These are phyloP conservation scores for Trypanosoma platydactyli DNA, from an alignment of 208 protist species.

Conservation along the genomic window DNA sequence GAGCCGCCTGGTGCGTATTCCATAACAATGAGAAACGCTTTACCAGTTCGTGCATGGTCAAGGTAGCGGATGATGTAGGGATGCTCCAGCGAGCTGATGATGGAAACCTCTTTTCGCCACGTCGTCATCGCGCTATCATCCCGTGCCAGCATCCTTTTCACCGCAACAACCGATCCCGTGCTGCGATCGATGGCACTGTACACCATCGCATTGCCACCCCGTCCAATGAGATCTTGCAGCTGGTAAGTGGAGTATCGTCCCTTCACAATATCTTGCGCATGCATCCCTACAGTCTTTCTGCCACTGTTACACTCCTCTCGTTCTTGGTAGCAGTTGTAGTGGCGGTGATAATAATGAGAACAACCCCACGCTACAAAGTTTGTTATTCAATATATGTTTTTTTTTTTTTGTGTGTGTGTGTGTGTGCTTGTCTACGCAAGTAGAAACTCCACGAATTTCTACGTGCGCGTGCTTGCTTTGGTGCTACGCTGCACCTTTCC, in stretches of 20 bases:
- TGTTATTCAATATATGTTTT: too few relatives aligned
- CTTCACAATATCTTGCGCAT: slow-evolving; percentile 39
- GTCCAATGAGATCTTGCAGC: slow-evolving; percentile 68
- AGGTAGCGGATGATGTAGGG: slow-evolving; percentile 76
- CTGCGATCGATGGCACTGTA: slow-evolving; percentile 59
- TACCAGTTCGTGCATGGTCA: slow-evolving; percentile 72
- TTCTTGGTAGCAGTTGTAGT: too few relatives aligned
- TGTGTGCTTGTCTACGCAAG: slow-evolving; percentile 24
- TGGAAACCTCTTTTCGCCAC: slow-evolving; percentile 74
- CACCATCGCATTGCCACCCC: slow-evolving; percentile 72
- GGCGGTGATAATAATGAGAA: too few relatives aligned
- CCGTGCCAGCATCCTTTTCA: slow-evolving; percentile 63
- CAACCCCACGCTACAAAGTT: too few relatives aligned
- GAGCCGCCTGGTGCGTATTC: slow-evolving; percentile 76
- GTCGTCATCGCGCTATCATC: slow-evolving; percentile 46
- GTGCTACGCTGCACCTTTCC: too few relatives aligned
- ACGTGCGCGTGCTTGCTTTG: background rate
- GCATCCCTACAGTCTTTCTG: slow-evolving; percentile 15
- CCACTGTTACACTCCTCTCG: too few relatives aligned
- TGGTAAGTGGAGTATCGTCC: slow-evolving; percentile 82
- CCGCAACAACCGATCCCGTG: slow-evolving; percentile 53
- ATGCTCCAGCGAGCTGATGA: slow-evolving; percentile 50
- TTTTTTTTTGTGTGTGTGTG: background rate
- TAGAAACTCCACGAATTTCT: background rate
- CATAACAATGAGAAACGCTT: slow-evolving; percentile 63